A percentile compares a stretch with the other conserved stretches of the same genome.
Conservation (phyloP, 129 eudicot genomes). For the Centrapalus pauciflorus region DNA sequence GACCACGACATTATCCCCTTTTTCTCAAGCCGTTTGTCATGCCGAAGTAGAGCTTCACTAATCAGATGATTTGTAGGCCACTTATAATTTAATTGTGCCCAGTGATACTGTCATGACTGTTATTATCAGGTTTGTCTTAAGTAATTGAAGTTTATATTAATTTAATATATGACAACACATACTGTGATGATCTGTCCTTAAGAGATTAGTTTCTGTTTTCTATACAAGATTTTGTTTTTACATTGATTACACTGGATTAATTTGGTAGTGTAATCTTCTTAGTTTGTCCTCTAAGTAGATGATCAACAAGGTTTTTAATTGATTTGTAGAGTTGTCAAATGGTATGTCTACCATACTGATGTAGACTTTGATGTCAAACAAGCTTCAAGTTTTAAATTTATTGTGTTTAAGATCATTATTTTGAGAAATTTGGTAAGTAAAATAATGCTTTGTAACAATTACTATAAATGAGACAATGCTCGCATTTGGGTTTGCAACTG, state of each 20-base stretch:
- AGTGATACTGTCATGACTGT: conserved; percentile 70
- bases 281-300: background rate
- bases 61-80: conserved; percentile 89
- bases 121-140: conserved; percentile 64
- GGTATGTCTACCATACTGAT: too few relatives aligned
- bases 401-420: background rate
- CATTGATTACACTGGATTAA: too few relatives aligned
- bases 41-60: conserved; percentile 83
- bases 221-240: too few relatives aligned
- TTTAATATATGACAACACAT: too few relatives aligned
- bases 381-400: background rate
- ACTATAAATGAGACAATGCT: too few relatives aligned
- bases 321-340: background rate
- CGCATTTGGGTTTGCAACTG: background rate
- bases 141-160: background rate
- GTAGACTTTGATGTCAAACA: background rate
- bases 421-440: background rate
- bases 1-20: conserved; percentile 88
- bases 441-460: background rate
- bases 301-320: background rate
- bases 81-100: conserved; percentile 69
- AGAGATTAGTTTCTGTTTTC: too few relatives aligned
- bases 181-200: too few relatives aligned
- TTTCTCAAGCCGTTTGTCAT: conserved; percentile 87
- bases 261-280: too few relatives aligned